phyloP scores from a whole-genome alignment of 306 rosid genomes.

The Dalbergia cultrata region DNA sequence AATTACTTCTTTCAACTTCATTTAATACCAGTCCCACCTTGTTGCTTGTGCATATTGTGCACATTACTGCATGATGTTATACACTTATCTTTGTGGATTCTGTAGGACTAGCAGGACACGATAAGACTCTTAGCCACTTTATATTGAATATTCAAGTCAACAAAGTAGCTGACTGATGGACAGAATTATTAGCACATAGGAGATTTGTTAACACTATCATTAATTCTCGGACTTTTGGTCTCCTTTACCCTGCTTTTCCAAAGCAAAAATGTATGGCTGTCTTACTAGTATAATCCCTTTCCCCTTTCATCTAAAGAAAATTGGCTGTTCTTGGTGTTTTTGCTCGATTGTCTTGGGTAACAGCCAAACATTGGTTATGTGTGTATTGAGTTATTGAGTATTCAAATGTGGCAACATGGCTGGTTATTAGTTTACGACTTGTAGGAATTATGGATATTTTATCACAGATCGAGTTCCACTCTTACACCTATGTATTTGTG shows the following conservation, averaged over 20 bases:
- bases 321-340: background rate
- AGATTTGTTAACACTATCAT: background rate
- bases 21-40: background rate
- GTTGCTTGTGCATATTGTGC: conserved; percentile 11
- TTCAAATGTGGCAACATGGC: background rate
- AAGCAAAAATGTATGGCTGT: background rate
- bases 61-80: conserved; percentile 7
- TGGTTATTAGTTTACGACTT: background rate
- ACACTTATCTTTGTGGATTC: background rate
- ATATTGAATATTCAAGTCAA: background rate
- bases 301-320: conserved; percentile 1
- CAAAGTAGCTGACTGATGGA: background rate
- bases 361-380: background rate
- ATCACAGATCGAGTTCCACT: conserved; percentile 4
- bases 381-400: background rate
- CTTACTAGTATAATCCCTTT: background rate
- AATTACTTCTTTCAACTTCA: conserved; percentile 7
- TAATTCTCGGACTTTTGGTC: background rate
- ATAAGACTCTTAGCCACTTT: conserved; percentile 3
- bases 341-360: background rate
- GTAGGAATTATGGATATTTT: background rate
- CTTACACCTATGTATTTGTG: conserved; percentile 16
- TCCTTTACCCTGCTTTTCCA: background rate
- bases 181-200: background rate
- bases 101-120: background rate